These are phyloP conservation scores for Parachlorella kessleri DNA, from an alignment of 139 green algal species.

Conservation along the genomic window DNA sequence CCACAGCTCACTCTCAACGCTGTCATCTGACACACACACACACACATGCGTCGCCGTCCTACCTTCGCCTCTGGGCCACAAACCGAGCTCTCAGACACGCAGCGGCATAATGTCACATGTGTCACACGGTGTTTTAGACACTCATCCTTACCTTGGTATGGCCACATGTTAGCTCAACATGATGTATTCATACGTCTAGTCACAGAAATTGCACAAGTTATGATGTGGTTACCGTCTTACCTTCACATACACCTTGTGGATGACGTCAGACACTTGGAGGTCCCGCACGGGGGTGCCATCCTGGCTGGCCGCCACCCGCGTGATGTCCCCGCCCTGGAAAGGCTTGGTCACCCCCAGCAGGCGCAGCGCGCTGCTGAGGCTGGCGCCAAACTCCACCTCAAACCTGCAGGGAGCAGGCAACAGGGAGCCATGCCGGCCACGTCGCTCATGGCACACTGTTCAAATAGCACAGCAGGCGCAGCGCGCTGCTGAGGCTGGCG, in stretches of 20 bases:
- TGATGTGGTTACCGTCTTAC: too few relatives aligned
- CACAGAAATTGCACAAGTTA: background rate
- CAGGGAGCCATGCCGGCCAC: background rate
- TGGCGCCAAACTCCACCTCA: slow-evolving; percentile 21
- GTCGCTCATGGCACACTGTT: background rate
- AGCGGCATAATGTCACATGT: too few relatives aligned
- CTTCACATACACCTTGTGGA: slow-evolving; percentile 43
- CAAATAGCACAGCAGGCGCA: slow-evolving; percentile 4
- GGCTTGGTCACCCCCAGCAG: slow-evolving; percentile 6
- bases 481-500: background rate
- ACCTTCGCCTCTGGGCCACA: too few relatives aligned
- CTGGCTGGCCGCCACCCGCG: background rate
- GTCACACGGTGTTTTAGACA: too few relatives aligned
- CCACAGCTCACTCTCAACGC: too few relatives aligned
- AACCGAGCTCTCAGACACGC: too few relatives aligned
- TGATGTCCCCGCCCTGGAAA: slow-evolving; percentile 32
- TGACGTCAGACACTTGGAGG: slow-evolving; percentile 32
- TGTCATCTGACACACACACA: too few relatives aligned
- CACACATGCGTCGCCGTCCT: too few relatives aligned
- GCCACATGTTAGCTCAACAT: too few relatives aligned
- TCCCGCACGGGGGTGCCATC: background rate
- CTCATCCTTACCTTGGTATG: too few relatives aligned
- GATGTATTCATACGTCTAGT: background rate
- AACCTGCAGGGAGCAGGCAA: slow-evolving; percentile 16
- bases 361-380: slow-evolving; percentile 6